These are phyloP conservation scores for Amoeboradix gromovi DNA, from an alignment of 371 early-diverging fungal species.

Conservation along the genomic window DNA sequence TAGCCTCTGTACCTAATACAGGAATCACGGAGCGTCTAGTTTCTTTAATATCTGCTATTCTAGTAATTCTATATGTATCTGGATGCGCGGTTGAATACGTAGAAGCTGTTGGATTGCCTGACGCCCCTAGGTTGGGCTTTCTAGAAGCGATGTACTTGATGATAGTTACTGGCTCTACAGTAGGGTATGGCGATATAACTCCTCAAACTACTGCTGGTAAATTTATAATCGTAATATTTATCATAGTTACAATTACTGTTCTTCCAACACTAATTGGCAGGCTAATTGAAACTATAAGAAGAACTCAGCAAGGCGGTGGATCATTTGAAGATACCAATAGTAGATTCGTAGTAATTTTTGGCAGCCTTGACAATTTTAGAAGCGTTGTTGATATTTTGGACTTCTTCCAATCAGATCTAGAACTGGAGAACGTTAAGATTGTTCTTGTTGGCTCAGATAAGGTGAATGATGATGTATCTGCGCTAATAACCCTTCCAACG, in stretches of 20 bases:
- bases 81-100: slow-evolving; percentile 32
- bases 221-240: slow-evolving; percentile 32
- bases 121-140: neutral
- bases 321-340: neutral
- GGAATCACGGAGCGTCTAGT: slow-evolving; percentile 25
- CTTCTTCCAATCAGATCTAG: neutral
- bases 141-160: slow-evolving; percentile 11
- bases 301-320: neutral
- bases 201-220: slow-evolving; percentile 25
- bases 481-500: neutral
- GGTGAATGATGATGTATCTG: neutral
- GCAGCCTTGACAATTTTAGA: neutral
- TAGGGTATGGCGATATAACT: slow-evolving; percentile 50
- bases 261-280: slow-evolving; percentile 27
- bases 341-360: neutral
- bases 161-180: slow-evolving; percentile 35
- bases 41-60: slow-evolving; percentile 23
- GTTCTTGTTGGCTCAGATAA: neutral
- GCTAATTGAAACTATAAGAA: slow-evolving; percentile 19
- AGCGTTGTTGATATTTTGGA: neutral
- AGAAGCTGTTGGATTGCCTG: neutral
- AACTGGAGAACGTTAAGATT: neutral
- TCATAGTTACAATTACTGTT: slow-evolving; percentile 28
- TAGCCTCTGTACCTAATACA: neutral
- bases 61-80: slow-evolving; percentile 32